phyloP scores from a whole-genome alignment of 2,329 filamentous ascomycete genomes.

The Plectosphaerella sp. region DNA sequence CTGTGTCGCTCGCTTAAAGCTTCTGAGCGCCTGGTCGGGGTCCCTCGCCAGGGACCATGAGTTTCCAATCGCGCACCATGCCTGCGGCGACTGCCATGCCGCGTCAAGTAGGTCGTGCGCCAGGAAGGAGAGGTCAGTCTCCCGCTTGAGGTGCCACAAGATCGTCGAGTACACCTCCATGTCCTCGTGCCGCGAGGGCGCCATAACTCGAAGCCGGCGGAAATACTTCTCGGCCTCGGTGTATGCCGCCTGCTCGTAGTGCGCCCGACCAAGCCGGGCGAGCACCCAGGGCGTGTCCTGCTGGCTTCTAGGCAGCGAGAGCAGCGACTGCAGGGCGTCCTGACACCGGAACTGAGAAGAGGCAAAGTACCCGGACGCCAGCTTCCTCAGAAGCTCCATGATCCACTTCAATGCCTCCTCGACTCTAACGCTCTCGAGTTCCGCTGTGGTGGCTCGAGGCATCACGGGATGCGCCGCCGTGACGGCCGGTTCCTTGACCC shows the following conservation, averaged over 20 bases:
- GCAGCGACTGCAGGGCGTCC: conserved; percentile 72
- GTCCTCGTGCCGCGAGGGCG: conserved; percentile 80
- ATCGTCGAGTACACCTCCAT: conserved; percentile 99
- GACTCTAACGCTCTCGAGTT: conserved; percentile 57
- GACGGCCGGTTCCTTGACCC: conserved; percentile 33
- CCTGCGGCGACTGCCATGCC: conserved; percentile 84
- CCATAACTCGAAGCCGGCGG: conserved; percentile 69
- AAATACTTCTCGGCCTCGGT: conserved; percentile 84
- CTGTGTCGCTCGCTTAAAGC: conserved; percentile 92
- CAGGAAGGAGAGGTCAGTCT: conserved; percentile 86
- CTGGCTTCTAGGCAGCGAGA: conserved; percentile 66
- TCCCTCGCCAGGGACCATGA: conserved; percentile 89
- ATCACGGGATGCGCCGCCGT: conserved; percentile 10
- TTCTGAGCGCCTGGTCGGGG: conserved; percentile 89
- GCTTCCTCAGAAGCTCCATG: conserved; percentile 74
- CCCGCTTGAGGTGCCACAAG: conserved; percentile 96
- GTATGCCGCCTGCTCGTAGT: conserved; percentile 88
- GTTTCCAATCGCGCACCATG: conserved; percentile 94
- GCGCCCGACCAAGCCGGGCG: conserved; percentile 81
- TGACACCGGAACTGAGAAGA: conserved; percentile 75
- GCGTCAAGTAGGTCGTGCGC: conserved; percentile 86
- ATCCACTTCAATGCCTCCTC: conserved; percentile 74
- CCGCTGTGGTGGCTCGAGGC: conserved; percentile 29
- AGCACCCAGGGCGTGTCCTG: conserved; percentile 92
- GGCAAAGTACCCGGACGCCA: conserved; percentile 75